Evolutionary conservation across 179 eudicot species (phyloP).

Genomic region (Dionaea muscipula): DNA sequence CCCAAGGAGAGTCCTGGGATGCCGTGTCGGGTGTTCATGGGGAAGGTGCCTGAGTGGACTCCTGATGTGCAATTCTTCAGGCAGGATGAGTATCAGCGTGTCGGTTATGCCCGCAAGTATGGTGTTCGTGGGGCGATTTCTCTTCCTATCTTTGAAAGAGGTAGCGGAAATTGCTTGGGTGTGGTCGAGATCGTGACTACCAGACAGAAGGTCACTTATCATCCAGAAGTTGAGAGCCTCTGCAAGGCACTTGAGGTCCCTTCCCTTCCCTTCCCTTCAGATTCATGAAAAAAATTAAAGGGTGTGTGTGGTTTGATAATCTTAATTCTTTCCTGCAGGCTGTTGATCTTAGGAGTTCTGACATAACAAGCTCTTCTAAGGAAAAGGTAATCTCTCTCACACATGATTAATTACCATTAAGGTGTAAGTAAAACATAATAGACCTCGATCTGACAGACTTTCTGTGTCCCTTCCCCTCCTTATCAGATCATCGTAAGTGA

Average conservation of each 20-base stretch:
- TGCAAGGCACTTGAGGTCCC: conserved; percentile 83
- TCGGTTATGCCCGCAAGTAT: conserved; percentile 34
- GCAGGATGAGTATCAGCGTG: conserved; percentile 57
- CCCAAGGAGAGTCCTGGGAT: conserved; percentile 46
- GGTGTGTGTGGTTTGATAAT: neutral
- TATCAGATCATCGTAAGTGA: conserved; percentile 21
- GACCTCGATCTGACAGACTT: neutral
- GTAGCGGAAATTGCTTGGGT: conserved; percentile 63
- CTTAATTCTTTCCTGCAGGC: conserved; percentile 32
- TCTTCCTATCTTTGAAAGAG: conserved; percentile 70
- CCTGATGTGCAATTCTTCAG: conserved; percentile 64
- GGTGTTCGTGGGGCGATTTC: conserved; percentile 69
- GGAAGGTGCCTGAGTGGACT: conserved; percentile 71
- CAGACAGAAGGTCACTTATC: conserved; percentile 39
- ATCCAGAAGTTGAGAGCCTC: conserved; percentile 59
- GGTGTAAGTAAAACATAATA: neutral
- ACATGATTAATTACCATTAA: neutral
- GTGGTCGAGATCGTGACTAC: conserved; percentile 78
- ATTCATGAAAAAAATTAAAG: neutral
- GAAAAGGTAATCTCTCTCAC: conserved; percentile 22
- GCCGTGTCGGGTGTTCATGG: conserved; percentile 72
- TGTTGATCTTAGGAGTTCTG: conserved; percentile 42
- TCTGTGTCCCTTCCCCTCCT: conserved; percentile 1
- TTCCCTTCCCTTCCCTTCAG: conserved; percentile 6
- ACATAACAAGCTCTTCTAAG: conserved; percentile 19